A percentile compares a stretch with the other conserved stretches of the same genome.
phyloP scores from a whole-genome alignment of 2,329 filamentous ascomycete species.

The Mycosphaerella arachidis region DNA sequence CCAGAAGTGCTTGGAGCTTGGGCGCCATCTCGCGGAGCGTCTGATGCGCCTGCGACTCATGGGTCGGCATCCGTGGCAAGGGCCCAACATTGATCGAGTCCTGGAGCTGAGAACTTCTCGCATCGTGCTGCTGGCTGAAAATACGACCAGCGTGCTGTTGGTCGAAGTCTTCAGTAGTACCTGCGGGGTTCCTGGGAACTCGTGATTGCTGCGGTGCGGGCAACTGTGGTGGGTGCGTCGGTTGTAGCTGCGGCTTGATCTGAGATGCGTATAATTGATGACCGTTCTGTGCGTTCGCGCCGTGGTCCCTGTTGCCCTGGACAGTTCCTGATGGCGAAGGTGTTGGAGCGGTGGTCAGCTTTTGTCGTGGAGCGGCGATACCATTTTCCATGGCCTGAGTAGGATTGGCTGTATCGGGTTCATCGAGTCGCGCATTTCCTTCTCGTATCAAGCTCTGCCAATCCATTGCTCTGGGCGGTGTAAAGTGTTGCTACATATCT shows the following conservation, averaged over 20 bases:
- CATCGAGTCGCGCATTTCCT: background rate
- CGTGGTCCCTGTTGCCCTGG: background rate
- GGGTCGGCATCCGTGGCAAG: background rate
- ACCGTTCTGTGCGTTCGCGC: background rate
- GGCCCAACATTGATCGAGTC: background rate
- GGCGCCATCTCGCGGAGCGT: background rate
- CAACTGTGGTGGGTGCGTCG: too few species aligned
- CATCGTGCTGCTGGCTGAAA: background rate
- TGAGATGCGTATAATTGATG: background rate
- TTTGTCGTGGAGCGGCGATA: background rate
- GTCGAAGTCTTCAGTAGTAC: background rate
- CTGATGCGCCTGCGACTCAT: background rate
- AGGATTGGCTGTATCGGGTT: background rate
- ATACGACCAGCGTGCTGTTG: background rate
- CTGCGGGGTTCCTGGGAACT: background rate
- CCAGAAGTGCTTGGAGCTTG: constrained; percentile 1
- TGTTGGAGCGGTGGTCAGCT: too few species aligned
- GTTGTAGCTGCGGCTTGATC: background rate
- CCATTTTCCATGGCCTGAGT: background rate
- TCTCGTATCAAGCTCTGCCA: background rate
- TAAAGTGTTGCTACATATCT: too few species aligned
- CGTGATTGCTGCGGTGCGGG: too few species aligned
- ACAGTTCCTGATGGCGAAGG: background rate
- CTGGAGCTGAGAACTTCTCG: background rate
- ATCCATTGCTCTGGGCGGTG: background rate